Evolutionary conservation across 1,284 basidiomycete species (phyloP), one percentile per base, ranked within the genome.

Genomic region (Tilletia indica): DNA sequence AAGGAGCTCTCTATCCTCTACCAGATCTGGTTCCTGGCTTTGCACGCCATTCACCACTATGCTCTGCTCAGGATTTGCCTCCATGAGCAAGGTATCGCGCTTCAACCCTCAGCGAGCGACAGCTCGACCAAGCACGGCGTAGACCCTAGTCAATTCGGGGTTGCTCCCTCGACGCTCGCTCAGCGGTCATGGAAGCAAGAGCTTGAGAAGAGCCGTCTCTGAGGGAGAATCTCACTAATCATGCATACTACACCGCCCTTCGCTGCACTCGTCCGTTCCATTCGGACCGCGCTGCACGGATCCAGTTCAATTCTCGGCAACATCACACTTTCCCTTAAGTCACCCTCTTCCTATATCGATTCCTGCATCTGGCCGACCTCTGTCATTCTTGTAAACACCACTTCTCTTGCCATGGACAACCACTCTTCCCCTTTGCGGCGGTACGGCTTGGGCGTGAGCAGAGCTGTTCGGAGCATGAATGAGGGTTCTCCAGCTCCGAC

Each of bases 41-140:
- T 82, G 19, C 81, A 83, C 63, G 79, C 80, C 0, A 78, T 82
- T 49, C 82, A 83, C 70, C 82, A 83, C 73, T 83, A 77, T 47
- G 82, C 82, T 0, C 71, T 83, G 4, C 76, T 77, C 4, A 48
- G 80, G 5, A 78, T 80, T 21, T 82, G 82, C 64, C 73, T 83
- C 31, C 61, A 64, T 16, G 61, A 64, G 34, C 61, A 64, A 39
- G 61, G 61, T 38, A 64, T 64, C 61, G 61, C 6, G 4, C 34
- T 64, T 14, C 36, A 64, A 64, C 14, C 61, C 16, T 25, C 61
- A 11, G 9, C 61, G 38, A 34, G 16, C 14, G 36, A 19, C 12
- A 39, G 19, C 61, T 11, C 61, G 9, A 36, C 61, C 4, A 38
- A 64, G 73, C 70, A 80, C 4, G 77, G 70, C 16, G 38, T 81